Evolutionary conservation across 2,329 filamentous ascomycete genomes (phyloP).

Genomic region (Fusarium ramigenum): DNA sequence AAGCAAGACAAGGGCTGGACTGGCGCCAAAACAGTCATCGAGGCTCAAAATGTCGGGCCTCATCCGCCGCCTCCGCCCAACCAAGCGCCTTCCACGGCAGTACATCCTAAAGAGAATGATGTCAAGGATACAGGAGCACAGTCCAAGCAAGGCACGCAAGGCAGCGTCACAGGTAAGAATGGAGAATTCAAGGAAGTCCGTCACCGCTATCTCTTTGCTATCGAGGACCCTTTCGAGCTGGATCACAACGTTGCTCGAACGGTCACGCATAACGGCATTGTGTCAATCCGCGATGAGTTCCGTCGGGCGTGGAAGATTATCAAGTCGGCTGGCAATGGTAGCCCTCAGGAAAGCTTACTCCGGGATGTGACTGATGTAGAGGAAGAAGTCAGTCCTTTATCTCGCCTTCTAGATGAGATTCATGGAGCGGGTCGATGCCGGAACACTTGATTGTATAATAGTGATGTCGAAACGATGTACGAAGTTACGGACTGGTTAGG

Average conservation of each 20-base stretch:
- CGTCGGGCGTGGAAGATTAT: conserved; percentile 81
- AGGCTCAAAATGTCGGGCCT: conserved; percentile 53
- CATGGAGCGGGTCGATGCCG: conserved; percentile 41
- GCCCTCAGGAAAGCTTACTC: conserved; percentile 59
- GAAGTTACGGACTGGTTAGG: background rate
- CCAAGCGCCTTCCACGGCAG: conserved; percentile 12
- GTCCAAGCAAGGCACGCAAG: conserved; percentile 18
- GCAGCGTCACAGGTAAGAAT: conserved; percentile 42
- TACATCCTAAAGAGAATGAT: background rate
- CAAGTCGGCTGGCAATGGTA: conserved; percentile 57
- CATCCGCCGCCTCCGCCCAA: conserved; percentile 26
- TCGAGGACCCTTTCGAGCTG: conserved; percentile 90
- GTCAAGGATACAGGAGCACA: conserved; percentile 9
- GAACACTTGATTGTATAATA: conserved; percentile 24
- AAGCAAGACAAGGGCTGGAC: conserved; percentile 89
- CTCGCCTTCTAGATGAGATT: conserved; percentile 47
- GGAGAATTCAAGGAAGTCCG: conserved; percentile 73
- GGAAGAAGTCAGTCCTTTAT: conserved; percentile 38
- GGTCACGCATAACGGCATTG: conserved; percentile 83
- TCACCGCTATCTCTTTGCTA: conserved; percentile 84
- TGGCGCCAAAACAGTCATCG: conserved; percentile 76
- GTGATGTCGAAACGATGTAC: conserved; percentile 16
- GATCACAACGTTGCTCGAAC: conserved; percentile 90
- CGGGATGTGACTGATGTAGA: conserved; percentile 56
- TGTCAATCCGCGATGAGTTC: conserved; percentile 85